Conservation (phyloP, 495 filamentous ascomycete species). For the Talaromyces wortmannii region DNA sequence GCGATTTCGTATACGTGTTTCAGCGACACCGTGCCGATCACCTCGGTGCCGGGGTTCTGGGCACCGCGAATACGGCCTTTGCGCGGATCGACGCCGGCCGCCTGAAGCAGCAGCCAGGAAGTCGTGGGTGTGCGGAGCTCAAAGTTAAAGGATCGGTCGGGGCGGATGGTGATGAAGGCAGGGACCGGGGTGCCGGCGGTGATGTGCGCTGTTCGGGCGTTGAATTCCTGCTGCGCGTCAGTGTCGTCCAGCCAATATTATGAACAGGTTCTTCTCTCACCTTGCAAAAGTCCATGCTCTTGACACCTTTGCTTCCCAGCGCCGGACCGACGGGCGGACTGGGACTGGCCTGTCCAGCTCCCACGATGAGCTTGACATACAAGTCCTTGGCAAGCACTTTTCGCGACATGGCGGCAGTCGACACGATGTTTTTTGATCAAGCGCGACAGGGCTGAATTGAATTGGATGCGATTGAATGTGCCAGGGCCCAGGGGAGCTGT, state of each 20-base stretch:
- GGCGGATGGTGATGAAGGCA: conserved; percentile 82
- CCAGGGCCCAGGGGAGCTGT: not conserved
- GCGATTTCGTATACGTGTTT: conserved; percentile 99
- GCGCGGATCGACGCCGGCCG: conserved; percentile 67
- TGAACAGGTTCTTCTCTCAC: conserved; percentile 37
- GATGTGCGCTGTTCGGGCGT: conserved; percentile 87
- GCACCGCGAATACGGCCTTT: conserved; percentile 77
- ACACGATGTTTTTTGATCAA: not conserved
- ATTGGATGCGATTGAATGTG: no score
- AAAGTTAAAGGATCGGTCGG: conserved; percentile 89
- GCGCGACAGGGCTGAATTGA: not conserved
- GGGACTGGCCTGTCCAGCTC: conserved; percentile 91
- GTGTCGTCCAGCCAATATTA: not conserved
- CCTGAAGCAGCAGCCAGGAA: conserved; percentile 77
- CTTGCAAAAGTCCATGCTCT: conserved; percentile 99
- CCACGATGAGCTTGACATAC: conserved; percentile 96
- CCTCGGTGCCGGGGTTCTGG: conserved; percentile 69
- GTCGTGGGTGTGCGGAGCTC: conserved; percentile 90
- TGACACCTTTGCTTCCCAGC: conserved; percentile 94
- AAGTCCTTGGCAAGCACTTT: conserved; percentile 64
- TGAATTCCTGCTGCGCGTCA: conserved; percentile 71
- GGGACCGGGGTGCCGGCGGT: conserved; percentile 79
- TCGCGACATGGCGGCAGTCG: conserved; percentile 64
- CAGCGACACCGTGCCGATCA: conserved; percentile 72
- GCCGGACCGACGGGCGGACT: conserved; percentile 98